These are phyloP conservation scores for Nidularia sp. DNA, from an alignment of 768 basidiomycete genomes.

Conservation along the genomic window DNA sequence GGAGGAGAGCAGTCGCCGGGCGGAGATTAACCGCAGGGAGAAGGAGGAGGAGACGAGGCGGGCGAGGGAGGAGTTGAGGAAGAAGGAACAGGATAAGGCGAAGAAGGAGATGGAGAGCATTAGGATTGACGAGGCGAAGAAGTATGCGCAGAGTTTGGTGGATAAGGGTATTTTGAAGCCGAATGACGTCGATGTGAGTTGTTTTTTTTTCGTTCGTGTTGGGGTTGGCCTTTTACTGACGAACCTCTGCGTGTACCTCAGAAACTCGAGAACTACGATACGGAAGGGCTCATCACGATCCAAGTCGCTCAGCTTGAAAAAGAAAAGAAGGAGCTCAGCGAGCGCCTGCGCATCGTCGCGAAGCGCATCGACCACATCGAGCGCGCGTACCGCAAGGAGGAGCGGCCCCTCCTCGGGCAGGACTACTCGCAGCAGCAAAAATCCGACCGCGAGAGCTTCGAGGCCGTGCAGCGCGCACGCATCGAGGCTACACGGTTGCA, in stretches of 20 bases:
- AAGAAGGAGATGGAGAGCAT: slow-evolving; percentile 77
- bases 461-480: slow-evolving; percentile 52
- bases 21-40: slow-evolving; percentile 61
- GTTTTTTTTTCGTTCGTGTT: slow-evolving; percentile 5
- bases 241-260: slow-evolving; percentile 19
- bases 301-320: slow-evolving; percentile 96
- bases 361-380: slow-evolving; percentile 96
- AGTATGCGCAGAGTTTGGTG: slow-evolving; percentile 79
- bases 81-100: slow-evolving; percentile 61
- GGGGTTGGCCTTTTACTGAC: no score
- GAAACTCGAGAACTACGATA: slow-evolving; percentile 83
- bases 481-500: slow-evolving; percentile 48
- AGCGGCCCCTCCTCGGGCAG: slow-evolving; percentile 75
- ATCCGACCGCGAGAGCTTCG: slow-evolving; percentile 68
- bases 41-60: slow-evolving; percentile 66
- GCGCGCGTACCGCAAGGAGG: slow-evolving; percentile 92
- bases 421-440: slow-evolving; percentile 88
- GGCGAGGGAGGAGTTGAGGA: slow-evolving; percentile 58
- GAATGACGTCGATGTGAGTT: slow-evolving; percentile 62
- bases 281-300: slow-evolving; percentile 80
- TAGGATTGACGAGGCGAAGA: slow-evolving; percentile 78
- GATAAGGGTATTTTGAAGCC: slow-evolving; percentile 69
- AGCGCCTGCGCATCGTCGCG: slow-evolving; percentile 73
- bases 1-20: slow-evolving; percentile 77
- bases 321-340: slow-evolving; percentile 85